These are phyloP conservation scores for Amylocarpus encephaloides DNA, from an alignment of 2,329 filamentous ascomycete genomes.

Conservation along the genomic window DNA sequence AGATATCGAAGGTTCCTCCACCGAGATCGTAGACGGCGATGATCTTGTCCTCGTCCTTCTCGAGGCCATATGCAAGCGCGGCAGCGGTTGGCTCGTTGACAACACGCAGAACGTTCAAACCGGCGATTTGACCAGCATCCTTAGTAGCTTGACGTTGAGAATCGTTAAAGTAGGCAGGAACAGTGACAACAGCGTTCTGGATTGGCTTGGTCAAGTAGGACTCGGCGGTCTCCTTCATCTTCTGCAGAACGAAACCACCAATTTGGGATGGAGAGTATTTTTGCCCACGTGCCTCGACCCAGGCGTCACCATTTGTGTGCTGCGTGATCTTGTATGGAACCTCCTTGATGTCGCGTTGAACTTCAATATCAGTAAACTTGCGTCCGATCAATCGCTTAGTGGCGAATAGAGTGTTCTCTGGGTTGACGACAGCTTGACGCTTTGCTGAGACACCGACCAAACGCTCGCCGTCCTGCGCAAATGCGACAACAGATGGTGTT, in stretches of 20 bases:
- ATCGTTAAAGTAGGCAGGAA: constrained; percentile 98
- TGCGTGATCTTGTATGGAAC: constrained; percentile 98
- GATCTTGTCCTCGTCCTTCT: constrained; percentile 85
- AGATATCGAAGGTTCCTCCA: constrained; percentile 99
- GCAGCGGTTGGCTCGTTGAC: constrained; percentile 97
- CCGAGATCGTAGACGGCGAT: constrained; percentile 97
- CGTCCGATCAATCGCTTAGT: constrained; percentile 98
- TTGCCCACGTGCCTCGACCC: constrained; percentile 87
- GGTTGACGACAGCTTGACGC: constrained; percentile 97
- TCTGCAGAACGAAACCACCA: constrained; percentile 90
- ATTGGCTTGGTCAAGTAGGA: constrained; percentile 82
- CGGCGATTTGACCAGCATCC: constrained; percentile 93
- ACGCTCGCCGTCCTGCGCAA: constrained; percentile 91
- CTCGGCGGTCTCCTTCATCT: constrained; percentile 99
- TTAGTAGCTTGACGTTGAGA: constrained; percentile 97
- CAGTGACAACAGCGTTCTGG: constrained; percentile 95
- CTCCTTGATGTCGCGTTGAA: constrained; percentile 94
- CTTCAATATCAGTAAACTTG: constrained; percentile 90
- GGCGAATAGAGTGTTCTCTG: constrained; percentile 96
- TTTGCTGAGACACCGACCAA: constrained; percentile 96
- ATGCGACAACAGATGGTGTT: constrained; percentile 91
- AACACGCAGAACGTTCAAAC: constrained; percentile 93
- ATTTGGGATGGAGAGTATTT: constrained; percentile 99
- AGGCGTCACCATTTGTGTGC: constrained; percentile 93
- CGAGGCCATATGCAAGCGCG: constrained; percentile 89